These are phyloP conservation scores for Saccharomycopsis guyanensis DNA, from an alignment of 805 yeast genomes.

Conservation along the genomic window DNA sequence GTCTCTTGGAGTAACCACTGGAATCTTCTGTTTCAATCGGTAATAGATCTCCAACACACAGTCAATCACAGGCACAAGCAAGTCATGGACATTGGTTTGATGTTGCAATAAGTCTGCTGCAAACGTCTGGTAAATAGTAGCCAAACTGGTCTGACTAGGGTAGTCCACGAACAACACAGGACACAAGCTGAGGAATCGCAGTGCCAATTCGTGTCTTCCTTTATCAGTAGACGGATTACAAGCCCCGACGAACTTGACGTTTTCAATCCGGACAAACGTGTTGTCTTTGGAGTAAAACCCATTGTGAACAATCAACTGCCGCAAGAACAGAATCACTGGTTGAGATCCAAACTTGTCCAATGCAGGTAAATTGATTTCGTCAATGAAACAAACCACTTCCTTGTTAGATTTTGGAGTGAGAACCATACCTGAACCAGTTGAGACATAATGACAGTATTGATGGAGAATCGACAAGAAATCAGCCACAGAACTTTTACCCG, in stretches of 20 bases:
- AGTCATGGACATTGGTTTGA: conserved; percentile 5
- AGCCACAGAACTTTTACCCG: conserved; percentile 27
- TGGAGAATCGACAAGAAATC: conserved; percentile 53
- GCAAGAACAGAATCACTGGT: conserved; percentile 55
- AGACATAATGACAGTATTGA: conserved; percentile 59
- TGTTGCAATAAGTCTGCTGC: conserved; percentile 22
- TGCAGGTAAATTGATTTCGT: conserved; percentile 80
- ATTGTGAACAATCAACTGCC: conserved; percentile 62
- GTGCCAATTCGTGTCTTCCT: conserved; percentile 54
- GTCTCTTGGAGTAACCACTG: conserved; percentile 78
- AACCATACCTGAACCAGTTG: conserved; percentile 41
- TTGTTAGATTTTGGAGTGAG: conserved; percentile 59
- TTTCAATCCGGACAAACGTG: conserved; percentile 57
- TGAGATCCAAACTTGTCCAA: conserved; percentile 70
- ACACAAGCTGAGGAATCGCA: conserved; percentile 60
- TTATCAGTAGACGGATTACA: conserved; percentile 84
- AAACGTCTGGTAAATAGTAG: conserved; percentile 60
- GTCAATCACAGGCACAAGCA: conserved; percentile 41
- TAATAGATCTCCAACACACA: conserved; percentile 55
- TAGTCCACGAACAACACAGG: conserved; percentile 68
- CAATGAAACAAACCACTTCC: conserved; percentile 81
- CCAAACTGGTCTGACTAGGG: conserved; percentile 57
- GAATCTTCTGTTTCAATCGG: conserved; percentile 38
- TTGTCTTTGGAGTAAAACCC: conserved; percentile 70
- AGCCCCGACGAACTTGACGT: conserved; percentile 86